A percentile compares a stretch with the other conserved stretches of the same genome.
These are phyloP conservation scores for Rhodofomes roseus DNA, from an alignment of 1,284 basidiomycete genomes.

Conservation along the genomic window DNA sequence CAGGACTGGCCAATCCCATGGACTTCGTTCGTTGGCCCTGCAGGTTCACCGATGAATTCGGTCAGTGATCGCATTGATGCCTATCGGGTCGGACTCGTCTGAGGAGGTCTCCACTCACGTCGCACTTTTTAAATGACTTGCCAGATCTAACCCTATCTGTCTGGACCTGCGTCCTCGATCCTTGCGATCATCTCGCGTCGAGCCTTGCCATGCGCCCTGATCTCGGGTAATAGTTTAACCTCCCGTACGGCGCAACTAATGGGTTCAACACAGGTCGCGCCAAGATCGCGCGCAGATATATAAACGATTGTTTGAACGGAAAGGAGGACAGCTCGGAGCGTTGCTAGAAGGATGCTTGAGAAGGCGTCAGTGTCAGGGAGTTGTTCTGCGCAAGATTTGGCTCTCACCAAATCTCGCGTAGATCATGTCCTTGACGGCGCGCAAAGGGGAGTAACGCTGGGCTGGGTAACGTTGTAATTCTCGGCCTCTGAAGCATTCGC, in stretches of 20 bases:
- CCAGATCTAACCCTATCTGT: neutral
- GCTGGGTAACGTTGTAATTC: too few species aligned
- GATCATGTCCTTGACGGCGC: neutral
- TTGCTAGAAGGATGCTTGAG: neutral
- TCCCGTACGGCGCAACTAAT: neutral
- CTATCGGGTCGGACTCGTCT: neutral
- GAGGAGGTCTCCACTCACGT: neutral
- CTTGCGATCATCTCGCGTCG: neutral
- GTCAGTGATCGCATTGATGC: neutral
- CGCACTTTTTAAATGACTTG: neutral
- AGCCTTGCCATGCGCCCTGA: neutral
- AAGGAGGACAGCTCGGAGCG: neutral
- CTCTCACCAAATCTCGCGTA: conserved; percentile 4
- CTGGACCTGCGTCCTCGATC: neutral
- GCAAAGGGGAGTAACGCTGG: too few species aligned
- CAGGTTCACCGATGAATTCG: neutral
- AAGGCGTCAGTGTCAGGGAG: neutral
- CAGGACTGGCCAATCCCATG: neutral
- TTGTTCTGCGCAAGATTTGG: conserved; percentile 9
- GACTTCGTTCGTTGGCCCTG: too few species aligned
- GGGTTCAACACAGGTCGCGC: neutral
- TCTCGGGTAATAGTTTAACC: neutral
- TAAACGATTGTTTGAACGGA: too few species aligned
- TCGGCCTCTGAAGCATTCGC: too few species aligned
- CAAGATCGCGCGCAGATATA: too few species aligned